Base-by-base conservation (phyloP, 179 eudicot genomes). In the Carnegiea gigantea region DNA sequence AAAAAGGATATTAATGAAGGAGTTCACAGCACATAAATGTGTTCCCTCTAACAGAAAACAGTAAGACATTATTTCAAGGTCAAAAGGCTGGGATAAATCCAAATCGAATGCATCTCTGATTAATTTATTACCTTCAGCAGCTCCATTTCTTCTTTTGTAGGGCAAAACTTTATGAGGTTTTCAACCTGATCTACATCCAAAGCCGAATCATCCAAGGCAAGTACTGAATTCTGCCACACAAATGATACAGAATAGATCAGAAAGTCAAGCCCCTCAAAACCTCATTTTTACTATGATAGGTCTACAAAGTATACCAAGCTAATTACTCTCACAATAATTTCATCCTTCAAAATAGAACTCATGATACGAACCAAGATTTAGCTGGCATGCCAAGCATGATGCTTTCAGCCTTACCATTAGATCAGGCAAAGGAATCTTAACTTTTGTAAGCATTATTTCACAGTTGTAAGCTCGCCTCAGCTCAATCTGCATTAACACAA, bases 131-230 rank as follows among this genome's bases (percentile, higher is more conserved):
- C 98, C 98, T 93, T 90, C 77, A 94, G 87, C 79, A 84, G 88
- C 81, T 91, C 97, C 85, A 91, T 93, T 86, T 95, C 98, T 89
- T 93, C 98, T 86, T 95, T 93, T 14, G 95, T 90, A 59, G 98
- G 98, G 83, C 95, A 92, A 81, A 93, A 95, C 80, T 95, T 95
- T 78, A 93, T 90, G 57, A 95, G 92, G 85, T 95, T 95, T 51
- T 95, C 98, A 82, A 95, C 95, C 86, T 91, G 98, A 83, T 95
- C 98, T 73, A 84, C 76, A 75, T 95, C 98, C 84, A 95, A 87
- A 49, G 89, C 89, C 14, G 93, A 86, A 83, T 95, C 98, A 82
- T 95, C 98, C 93, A 95, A 88, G 67, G 91, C 88, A 84, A 95
- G 95, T 49, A 92, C 88, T 28, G 93, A 90, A 78, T 80, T 86